Conservation (phyloP, 2,329 filamentous ascomycete species). For the Colletotrichum gigasporum region DNA sequence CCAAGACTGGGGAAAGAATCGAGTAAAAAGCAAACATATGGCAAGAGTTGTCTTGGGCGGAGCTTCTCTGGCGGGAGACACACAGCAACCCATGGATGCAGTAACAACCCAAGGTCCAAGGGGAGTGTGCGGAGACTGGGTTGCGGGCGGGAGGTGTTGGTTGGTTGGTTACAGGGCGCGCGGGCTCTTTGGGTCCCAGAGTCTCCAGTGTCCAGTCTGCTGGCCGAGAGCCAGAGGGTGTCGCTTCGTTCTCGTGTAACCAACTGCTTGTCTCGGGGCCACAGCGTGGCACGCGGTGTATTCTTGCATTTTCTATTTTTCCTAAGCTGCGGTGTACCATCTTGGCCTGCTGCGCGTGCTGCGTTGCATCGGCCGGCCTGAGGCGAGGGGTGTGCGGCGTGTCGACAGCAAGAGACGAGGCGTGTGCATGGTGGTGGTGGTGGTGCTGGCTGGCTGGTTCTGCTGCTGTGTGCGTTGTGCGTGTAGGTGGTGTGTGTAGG, state of each 20-base stretch:
- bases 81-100: too few relatives aligned
- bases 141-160: too few relatives aligned
- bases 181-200: neutral
- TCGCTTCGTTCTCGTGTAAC: conserved; percentile 13
- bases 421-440: too few relatives aligned
- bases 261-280: conserved; percentile 18
- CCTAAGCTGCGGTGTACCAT: neutral
- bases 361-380: conserved; percentile 10
- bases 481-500: neutral
- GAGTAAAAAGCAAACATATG: neutral
- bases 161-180: too few relatives aligned
- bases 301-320: conserved; percentile 2
- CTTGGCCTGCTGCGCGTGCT: conserved; percentile 1
- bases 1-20: conserved; percentile 3
- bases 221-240: neutral
- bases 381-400: neutral
- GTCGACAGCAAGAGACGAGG: too few relatives aligned
- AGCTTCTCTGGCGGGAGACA: too few relatives aligned
- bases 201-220: neutral
- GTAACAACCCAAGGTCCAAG: too few relatives aligned
- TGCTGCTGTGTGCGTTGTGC: neutral
- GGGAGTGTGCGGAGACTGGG: too few relatives aligned
- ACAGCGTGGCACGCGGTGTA: conserved; percentile 14
- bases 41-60: neutral
- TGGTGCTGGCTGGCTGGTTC: too few relatives aligned